phyloP scores from a whole-genome alignment of 116 monocot genomes.

The Cymodocea nodosa region DNA sequence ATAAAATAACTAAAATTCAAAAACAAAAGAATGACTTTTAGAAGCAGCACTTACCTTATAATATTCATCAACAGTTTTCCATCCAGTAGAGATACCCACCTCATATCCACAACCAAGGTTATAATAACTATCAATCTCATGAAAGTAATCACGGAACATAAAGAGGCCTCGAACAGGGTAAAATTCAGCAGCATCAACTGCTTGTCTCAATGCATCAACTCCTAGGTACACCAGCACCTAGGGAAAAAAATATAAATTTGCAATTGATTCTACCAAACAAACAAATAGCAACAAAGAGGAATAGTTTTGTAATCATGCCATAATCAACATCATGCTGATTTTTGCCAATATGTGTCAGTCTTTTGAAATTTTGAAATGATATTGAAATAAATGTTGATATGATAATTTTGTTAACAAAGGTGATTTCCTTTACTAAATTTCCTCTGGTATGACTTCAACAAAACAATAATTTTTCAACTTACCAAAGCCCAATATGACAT shows the following conservation, averaged over 20 bases:
- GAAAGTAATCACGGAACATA: conserved; percentile 27
- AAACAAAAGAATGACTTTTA: background rate
- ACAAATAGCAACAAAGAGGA: too few relatives aligned
- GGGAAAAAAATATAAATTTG: conserved; percentile 2
- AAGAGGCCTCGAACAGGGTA: conserved; percentile 44
- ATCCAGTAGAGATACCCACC: conserved; percentile 32
- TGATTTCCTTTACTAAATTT: too few relatives aligned
- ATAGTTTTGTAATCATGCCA: too few relatives aligned
- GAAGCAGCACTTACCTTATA: conserved; percentile 28
- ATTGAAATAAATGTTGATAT: too few relatives aligned
- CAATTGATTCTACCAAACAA: too few relatives aligned
- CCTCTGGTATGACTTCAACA: too few relatives aligned
- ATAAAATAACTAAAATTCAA: background rate
- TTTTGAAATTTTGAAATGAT: too few relatives aligned
- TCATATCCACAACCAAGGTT: conserved; percentile 12
- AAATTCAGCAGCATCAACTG: conserved; percentile 71
- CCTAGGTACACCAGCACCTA: conserved; percentile 82
- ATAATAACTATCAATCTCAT: conserved; percentile 36
- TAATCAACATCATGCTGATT: too few relatives aligned
- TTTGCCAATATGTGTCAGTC: too few relatives aligned
- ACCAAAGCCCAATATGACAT: too few relatives aligned
- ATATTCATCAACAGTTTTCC: conserved; percentile 23
- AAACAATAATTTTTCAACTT: too few relatives aligned
- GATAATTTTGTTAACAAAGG: too few relatives aligned
- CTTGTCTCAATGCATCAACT: conserved; percentile 45